These are phyloP conservation scores for Gardenia jasminoides DNA, from an alignment of 257 asterid species.

Conservation along the genomic window DNA sequence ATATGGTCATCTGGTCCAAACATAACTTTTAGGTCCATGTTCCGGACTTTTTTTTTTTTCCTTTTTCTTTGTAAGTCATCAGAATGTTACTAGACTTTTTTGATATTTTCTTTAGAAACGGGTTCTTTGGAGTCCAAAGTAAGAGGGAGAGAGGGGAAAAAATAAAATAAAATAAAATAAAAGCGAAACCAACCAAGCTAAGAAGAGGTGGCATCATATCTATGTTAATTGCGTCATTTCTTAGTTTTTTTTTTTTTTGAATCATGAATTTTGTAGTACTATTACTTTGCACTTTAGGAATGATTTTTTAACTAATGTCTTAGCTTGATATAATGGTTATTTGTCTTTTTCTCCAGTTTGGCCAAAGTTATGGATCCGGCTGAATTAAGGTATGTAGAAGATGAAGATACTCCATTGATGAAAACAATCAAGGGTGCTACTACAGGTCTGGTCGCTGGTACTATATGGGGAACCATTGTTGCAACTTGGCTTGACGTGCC, in stretches of 20 bases:
- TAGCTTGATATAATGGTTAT: background rate
- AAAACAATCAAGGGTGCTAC: constrained; percentile 83
- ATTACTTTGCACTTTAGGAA: background rate
- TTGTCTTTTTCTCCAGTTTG: constrained; percentile 1
- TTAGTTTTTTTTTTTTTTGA: background rate
- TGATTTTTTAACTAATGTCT: background rate
- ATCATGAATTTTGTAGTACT: background rate
- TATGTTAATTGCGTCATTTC: too few species aligned
- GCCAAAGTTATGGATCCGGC: constrained; percentile 57
- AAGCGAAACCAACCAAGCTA: background rate
- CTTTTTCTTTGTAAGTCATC: background rate
- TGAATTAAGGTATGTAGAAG: constrained; percentile 78
- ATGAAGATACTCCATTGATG: constrained; percentile 43
- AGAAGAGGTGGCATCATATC: background rate
- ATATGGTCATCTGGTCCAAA: background rate
- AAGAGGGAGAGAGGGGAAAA: too few species aligned
- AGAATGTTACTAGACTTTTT: background rate
- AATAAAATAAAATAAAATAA: too few species aligned
- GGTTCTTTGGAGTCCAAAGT: background rate
- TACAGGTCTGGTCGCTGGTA: constrained; percentile 75
- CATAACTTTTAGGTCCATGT: background rate
- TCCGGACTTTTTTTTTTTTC: background rate
- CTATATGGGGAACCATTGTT: constrained; percentile 83
- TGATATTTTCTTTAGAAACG: background rate
- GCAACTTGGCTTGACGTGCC: constrained; percentile 99